Percentiles rank a stretch among this genome's conserved stretches.
Conservation (phyloP, 805 yeast species). For the Sugiyamaella chiloensis region DNA sequence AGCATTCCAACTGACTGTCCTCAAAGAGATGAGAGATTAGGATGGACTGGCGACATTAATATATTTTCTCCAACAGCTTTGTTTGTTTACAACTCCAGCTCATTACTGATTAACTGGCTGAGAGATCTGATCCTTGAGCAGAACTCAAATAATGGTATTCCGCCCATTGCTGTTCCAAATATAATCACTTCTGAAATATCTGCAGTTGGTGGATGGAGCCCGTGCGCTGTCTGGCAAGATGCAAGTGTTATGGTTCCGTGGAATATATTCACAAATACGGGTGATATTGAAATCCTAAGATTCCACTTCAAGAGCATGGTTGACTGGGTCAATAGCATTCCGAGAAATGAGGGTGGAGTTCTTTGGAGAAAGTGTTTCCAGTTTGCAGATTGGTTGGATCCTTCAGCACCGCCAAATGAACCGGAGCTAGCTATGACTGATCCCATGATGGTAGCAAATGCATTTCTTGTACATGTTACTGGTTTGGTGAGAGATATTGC, state of each 20-base stretch:
- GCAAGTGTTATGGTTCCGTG: slow-evolving; percentile 28
- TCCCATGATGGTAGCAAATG: slow-evolving; percentile 28
- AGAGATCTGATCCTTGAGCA: slow-evolving; percentile 27
- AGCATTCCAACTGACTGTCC: slow-evolving; percentile 32
- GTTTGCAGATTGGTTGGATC: slow-evolving; percentile 35
- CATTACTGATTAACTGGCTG: slow-evolving; percentile 27
- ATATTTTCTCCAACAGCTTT: slow-evolving; percentile 29
- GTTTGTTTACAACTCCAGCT: slow-evolving; percentile 24
- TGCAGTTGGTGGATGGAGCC: slow-evolving; percentile 21
- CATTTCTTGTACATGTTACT: slow-evolving; percentile 23
- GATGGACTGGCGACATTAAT: slow-evolving; percentile 32
- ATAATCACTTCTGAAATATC: not conserved
- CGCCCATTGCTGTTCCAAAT: slow-evolving; percentile 19
- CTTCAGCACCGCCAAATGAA: slow-evolving; percentile 30
- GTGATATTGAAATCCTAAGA: slow-evolving; percentile 25
- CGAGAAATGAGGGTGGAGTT: slow-evolving; percentile 8
- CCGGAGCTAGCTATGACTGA: slow-evolving; percentile 28
- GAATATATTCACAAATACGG: slow-evolving; percentile 40
- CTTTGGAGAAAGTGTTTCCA: slow-evolving; percentile 22
- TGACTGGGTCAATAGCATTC: not conserved
- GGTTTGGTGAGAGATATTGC: slow-evolving; percentile 19
- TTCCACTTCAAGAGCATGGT: slow-evolving; percentile 5
- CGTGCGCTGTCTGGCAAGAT: slow-evolving; percentile 23
- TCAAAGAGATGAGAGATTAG: slow-evolving; percentile 31
- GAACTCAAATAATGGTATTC: slow-evolving; percentile 19